phyloP scores from a whole-genome alignment of 2,329 filamentous ascomycete genomes.

The Aspergillus pseudoglaucus region DNA sequence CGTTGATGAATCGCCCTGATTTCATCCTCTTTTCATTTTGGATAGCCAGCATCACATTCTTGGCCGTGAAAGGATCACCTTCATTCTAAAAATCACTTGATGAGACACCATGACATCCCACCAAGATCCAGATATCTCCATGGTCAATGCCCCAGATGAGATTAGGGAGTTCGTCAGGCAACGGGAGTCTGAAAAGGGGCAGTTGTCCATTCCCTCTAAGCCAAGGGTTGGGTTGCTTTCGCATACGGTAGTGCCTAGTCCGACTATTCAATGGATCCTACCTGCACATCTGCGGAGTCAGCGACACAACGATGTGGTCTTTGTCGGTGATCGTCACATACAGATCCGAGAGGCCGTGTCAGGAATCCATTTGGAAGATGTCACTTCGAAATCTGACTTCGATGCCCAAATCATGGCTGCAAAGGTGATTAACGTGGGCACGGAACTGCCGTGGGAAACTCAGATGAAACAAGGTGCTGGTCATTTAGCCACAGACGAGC shows the following conservation, averaged over 20 bases:
- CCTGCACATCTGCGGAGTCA: conserved; percentile 69
- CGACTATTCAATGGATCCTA: conserved; percentile 68
- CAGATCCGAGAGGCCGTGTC: conserved; percentile 68
- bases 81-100: not conserved
- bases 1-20: not conserved
- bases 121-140: not conserved
- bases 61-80: not conserved
- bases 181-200: not conserved
- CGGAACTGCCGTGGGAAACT: conserved; percentile 32
- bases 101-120: conserved; percentile 5
- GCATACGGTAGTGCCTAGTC: conserved; percentile 69
- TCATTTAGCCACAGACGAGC: conserved; percentile 4
- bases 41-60: not conserved
- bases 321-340: conserved; percentile 75
- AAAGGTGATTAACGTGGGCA: conserved; percentile 60
- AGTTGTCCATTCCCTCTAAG: conserved; percentile 7
- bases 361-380: conserved; percentile 62
- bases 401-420: conserved; percentile 72
- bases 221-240: conserved; percentile 68
- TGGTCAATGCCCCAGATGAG: not conserved
- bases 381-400: conserved; percentile 75
- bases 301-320: conserved; percentile 71
- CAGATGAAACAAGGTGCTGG: conserved; percentile 21
- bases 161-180: not conserved
- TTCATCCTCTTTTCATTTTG: not conserved